These are phyloP conservation scores for Fusarium longipes DNA, from an alignment of 2,329 filamentous ascomycete genomes.

Conservation along the genomic window DNA sequence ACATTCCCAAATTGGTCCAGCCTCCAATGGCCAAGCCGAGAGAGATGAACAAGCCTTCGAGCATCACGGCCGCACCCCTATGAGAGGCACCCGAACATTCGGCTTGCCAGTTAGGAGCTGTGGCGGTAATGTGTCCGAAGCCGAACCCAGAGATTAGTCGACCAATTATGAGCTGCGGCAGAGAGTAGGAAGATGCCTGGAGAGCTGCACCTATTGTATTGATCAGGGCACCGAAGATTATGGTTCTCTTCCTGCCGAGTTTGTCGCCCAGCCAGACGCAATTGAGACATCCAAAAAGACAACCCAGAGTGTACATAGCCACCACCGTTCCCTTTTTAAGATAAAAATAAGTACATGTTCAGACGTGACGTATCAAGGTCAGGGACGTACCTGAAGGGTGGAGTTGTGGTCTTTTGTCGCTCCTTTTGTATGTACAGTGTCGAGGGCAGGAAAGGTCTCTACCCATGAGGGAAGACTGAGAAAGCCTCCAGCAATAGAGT, in stretches of 20 bases:
- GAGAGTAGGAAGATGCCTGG: not conserved
- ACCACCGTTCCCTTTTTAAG: not conserved
- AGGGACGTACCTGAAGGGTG: not conserved
- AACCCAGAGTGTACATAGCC: constrained; percentile 1
- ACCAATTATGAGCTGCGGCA: not conserved
- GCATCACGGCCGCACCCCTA: constrained; percentile 4
- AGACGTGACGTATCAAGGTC: rapidly evolving
- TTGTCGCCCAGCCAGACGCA: constrained; percentile 10
- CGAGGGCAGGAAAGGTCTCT: constrained; percentile 4
- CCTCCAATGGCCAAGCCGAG: not conserved
- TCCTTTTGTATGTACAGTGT: constrained; percentile 3
- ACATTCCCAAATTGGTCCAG: constrained; percentile 4
- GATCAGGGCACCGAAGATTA: not conserved
- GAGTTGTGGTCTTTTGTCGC: not conserved
- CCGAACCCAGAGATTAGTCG: constrained; percentile 3
- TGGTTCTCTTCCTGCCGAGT: constrained; percentile 1
- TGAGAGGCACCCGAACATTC: constrained; percentile 10
- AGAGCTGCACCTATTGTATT: constrained; percentile 9
- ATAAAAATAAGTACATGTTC: rapidly evolving
- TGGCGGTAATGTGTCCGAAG: constrained; percentile 3
- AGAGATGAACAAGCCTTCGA: constrained; percentile 4
- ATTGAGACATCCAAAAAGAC: constrained; percentile 8
- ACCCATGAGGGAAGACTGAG: constrained; percentile 6
- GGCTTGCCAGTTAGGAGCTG: constrained; percentile 7
- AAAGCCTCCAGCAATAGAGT: constrained; percentile 6